phyloP scores from a whole-genome alignment of 768 basidiomycete species.

The Pholiota molesta region DNA sequence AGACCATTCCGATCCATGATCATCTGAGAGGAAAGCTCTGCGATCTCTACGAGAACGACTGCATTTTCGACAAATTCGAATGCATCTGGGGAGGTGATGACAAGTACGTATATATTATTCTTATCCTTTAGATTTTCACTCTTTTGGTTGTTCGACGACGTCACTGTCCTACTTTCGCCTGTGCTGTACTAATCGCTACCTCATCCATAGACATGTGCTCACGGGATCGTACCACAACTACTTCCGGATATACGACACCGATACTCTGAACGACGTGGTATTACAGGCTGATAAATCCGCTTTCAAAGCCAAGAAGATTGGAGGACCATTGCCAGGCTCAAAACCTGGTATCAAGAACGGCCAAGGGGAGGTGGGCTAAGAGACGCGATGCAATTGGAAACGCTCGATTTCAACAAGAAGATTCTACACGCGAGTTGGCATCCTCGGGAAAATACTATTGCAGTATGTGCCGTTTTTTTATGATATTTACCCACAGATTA shows the following conservation, averaged over 20 bases:
- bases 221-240: slow-evolving; percentile 99
- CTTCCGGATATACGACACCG: slow-evolving; percentile 98
- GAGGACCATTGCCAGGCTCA: slow-evolving; percentile 76
- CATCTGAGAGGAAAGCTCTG: slow-evolving; percentile 97
- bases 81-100: slow-evolving; percentile 98
- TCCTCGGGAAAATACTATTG: slow-evolving; percentile 97
- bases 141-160: slow-evolving; percentile 25
- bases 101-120: slow-evolving; percentile 69
- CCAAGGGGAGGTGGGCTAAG: slow-evolving; percentile 69
- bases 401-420: slow-evolving; percentile 96
- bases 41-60: slow-evolving; percentile 99
- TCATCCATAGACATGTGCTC: slow-evolving; percentile 75
- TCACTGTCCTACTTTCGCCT: slow-evolving; percentile 9
- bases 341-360: slow-evolving; percentile 79
- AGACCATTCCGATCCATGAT: slow-evolving; percentile 98
- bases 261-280: slow-evolving; percentile 85
- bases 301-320: slow-evolving; percentile 99
- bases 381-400: slow-evolving; percentile 86
- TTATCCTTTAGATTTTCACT: background rate
- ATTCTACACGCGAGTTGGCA: slow-evolving; percentile 97
- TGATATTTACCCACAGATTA: background rate
- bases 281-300: slow-evolving; percentile 99
- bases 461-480: slow-evolving; percentile 54
- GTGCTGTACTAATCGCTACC: slow-evolving; percentile 23
- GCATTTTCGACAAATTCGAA: slow-evolving; percentile 99